Evolutionary conservation across 352 stramenopile genomes (phyloP).

Genomic region (Pythium monospermum): DNA sequence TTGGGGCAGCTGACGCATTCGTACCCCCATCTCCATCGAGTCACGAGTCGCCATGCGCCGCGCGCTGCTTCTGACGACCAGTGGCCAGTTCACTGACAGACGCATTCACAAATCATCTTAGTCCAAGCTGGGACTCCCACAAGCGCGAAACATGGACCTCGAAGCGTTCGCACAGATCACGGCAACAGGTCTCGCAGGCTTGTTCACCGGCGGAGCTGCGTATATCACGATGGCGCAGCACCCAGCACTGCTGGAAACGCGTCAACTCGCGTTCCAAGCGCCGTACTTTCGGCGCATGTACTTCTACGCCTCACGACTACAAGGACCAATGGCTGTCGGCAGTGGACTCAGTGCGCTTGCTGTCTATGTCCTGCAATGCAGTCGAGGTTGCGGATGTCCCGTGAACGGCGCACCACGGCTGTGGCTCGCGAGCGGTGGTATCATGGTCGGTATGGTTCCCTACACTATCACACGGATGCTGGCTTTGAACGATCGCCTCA

Average conservation of each 20-base stretch:
- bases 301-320: conserved; percentile 62
- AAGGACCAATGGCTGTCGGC: conserved; percentile 48
- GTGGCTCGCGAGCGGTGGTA: conserved; percentile 49
- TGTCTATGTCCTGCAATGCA: conserved; percentile 38
- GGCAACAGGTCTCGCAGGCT: conserved; percentile 49
- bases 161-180: conserved; percentile 58
- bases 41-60: neutral
- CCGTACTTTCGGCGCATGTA: conserved; percentile 80
- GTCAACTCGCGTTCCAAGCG: conserved; percentile 48
- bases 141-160: conserved; percentile 16
- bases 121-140: neutral
- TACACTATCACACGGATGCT: conserved; percentile 72
- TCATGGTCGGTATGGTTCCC: conserved; percentile 53
- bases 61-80: neutral
- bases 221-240: conserved; percentile 76
- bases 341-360: conserved; percentile 46
- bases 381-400: conserved; percentile 16
- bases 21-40: conserved; percentile 1
- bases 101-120: neutral
- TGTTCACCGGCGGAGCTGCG: conserved; percentile 60
- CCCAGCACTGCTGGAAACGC: conserved; percentile 58
- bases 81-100: conserved; percentile 4
- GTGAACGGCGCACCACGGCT: conserved; percentile 33
- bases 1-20: conserved; percentile 4
- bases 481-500: conserved; percentile 50